phyloP scores from a whole-genome alignment of 192 early-diverging fungal genomes.

The Chytriomyces hyalinus region DNA sequence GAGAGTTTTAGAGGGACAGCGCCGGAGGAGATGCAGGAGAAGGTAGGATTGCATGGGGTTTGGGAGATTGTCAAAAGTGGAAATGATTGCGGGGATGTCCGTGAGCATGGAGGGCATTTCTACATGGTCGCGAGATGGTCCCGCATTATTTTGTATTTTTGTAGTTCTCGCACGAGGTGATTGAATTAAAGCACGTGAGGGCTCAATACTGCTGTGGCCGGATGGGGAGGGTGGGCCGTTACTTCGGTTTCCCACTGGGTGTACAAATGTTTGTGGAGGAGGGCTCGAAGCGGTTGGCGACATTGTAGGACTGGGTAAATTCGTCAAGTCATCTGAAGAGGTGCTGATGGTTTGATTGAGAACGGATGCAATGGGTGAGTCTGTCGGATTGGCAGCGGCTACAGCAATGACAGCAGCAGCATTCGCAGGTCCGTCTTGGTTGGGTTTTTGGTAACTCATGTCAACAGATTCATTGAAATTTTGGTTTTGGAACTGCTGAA shows the following conservation, averaged over 20 bases:
- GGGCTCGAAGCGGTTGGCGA: slow-evolving; percentile 45
- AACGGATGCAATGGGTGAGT: not conserved
- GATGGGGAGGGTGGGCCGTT: not conserved
- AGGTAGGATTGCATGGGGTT: slow-evolving; percentile 81
- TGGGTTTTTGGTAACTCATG: not conserved
- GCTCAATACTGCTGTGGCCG: not conserved
- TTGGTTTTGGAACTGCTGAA: not conserved
- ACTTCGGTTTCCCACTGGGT: no score
- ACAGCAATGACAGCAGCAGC: not conserved
- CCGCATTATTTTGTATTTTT: no score
- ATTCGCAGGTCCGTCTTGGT: not conserved
- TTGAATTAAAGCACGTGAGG: no score
- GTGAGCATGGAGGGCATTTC: slow-evolving; percentile 29
- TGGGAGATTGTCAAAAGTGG: slow-evolving; percentile 84
- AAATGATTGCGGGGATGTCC: slow-evolving; percentile 61
- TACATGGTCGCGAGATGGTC: no score
- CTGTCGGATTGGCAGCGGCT: not conserved
- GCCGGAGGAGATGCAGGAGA: slow-evolving; percentile 87
- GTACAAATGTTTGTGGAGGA: not conserved
- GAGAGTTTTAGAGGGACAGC: slow-evolving; percentile 80
- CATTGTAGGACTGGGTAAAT: slow-evolving; percentile 55
- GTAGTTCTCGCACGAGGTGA: no score
- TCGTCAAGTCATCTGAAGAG: slow-evolving; percentile 7
- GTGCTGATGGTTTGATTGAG: not conserved
- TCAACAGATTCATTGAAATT: not conserved